Evolutionary conservation across 495 filamentous ascomycete species (phyloP), one percentile per base, ranked within the genome.

Genomic region (Aspergillus asperescens): DNA sequence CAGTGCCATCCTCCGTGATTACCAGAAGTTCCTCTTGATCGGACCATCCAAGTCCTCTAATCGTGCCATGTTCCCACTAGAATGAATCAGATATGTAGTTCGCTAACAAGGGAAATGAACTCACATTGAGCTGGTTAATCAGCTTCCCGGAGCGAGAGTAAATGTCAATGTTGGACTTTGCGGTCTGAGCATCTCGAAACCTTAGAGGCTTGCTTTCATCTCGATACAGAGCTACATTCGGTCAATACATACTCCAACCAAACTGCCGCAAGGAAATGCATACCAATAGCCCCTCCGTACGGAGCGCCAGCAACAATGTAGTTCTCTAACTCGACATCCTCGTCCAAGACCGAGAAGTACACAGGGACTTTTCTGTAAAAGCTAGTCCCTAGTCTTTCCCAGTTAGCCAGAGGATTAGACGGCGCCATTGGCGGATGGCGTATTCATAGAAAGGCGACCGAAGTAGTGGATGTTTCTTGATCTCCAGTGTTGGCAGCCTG

Each of bases 291-390:
- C 56, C 93, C 93, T 58, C 87, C 88, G 67, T 91, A 96, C n/a
- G 91, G 90, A 62, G 94, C 94, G 56, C 90, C 93, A 29, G 83
- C 84, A 62, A 95, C 83, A 63, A 94, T 77, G 75, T 94, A 95
- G 73, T 95, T 92, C 68, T 95, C 92, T 62, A 98, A 78, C 72
- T 98, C 91, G 48, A 95, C 77, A 60, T 95, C 89, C 55, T 87
- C 82, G 63, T 91, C 87, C 70, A 96, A 97, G 59, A 98, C 78
- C 55, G 82, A 86, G 51, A 89, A 90, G 75, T 97, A 98, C 29
- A 95, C 78, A 67, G 89, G 85, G 23, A 87, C 83, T 71, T 93
- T 96, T 65, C 92, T 86, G 74, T 96, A 98, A 71, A 93, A 98
- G 56, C 80, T 83, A 59, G 93, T 87, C 46, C 89, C 93, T 45